A percentile compares a stretch with the other conserved stretches of the same genome.
These are phyloP conservation scores for Gnetum montanum DNA, from an alignment of 75 land plant species.

Conservation along the genomic window DNA sequence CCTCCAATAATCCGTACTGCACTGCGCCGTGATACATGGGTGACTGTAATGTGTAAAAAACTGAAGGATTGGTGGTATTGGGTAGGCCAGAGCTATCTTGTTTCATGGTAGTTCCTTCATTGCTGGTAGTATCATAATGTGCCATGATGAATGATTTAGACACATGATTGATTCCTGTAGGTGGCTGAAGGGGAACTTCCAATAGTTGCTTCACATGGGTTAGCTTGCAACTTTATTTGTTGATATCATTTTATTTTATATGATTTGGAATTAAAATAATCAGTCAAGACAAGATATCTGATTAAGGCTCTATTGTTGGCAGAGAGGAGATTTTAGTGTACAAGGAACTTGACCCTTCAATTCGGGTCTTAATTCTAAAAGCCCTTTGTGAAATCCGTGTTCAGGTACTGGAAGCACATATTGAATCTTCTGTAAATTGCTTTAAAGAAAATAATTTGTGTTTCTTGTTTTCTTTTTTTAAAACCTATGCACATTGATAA, in stretches of 20 bases:
- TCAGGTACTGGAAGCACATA: too few species aligned
- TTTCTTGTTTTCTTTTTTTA: too few species aligned
- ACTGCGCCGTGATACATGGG: constrained; percentile 75
- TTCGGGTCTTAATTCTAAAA: constrained; percentile 74
- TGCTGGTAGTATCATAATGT: too few species aligned
- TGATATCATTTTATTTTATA: not conserved
- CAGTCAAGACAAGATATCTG: too few species aligned
- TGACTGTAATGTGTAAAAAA: constrained; percentile 86
- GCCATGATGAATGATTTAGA: too few species aligned
- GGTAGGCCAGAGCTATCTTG: constrained; percentile 38
- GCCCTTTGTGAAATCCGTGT: constrained; percentile 92
- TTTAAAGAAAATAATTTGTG: too few species aligned
- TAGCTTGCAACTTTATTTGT: too few species aligned
- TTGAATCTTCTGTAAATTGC: too few species aligned
- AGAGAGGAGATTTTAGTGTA: constrained; percentile 69
- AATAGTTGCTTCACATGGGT: constrained; percentile 84
- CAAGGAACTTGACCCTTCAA: constrained; percentile 57
- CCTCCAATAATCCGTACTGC: constrained; percentile 88
- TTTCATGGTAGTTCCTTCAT: too few species aligned
- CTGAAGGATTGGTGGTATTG: constrained; percentile 91
- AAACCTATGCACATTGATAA: not conserved
- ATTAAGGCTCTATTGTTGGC: too few species aligned
- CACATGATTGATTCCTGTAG: too few species aligned
- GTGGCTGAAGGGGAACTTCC: constrained; percentile 94
- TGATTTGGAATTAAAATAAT: too few species aligned